Evolutionary conservation across 73 alveolate species (phyloP), one percentile per base, ranked within the genome.

Genomic region (Effrenium voratum): DNA sequence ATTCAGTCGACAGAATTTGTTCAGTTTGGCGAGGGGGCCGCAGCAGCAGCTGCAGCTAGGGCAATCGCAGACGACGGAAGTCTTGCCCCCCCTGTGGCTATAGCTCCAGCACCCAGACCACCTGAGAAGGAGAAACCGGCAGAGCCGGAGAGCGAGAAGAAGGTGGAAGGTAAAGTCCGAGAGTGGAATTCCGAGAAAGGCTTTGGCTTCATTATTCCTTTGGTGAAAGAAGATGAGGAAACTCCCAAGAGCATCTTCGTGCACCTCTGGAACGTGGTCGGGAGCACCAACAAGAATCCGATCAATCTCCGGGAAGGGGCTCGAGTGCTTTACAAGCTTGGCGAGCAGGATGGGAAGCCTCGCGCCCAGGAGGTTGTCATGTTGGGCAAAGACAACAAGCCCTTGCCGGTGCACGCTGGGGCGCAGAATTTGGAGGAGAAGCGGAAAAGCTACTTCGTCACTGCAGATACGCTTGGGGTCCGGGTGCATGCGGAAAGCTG

Each of bases 241-340:
- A 38, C 91, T 36, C 95, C 95, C n/a, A 91, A 91, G 66, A 91
- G 98, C 90, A 91, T 91, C 59, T 91, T 91, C 77, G 98, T 91
- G 1, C 98, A 91, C 79, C 59, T 91, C 24, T 91, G 98, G 98
- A 91, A 91, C 36, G 98, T 91, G 26, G 98, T 91, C 45, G 98
- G 98, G 34, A 91, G 98, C 60, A 91, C 91, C 79, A 68, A 77
- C 91, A 72, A 68, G 38, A 91, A 91, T 34, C 98, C 98, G 55
- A 91, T 91, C 77, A 91, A 91, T 46, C 90, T 91, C 76, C 22
- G 98, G 24, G 98, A 91, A 46, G 98, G 98, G 19, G 75, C 98
- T 19, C 30, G 85, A 45, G 98, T 91, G 59, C 98, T 72, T 30
- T 91, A 91, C 98, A 91, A 50, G 44, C 47, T 91, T 36, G 98